A percentile compares a stretch with the other conserved stretches of the same genome.
These are phyloP conservation scores for Kalaharituber pfeilii DNA, from an alignment of 2,329 filamentous ascomycete genomes.

Conservation along the genomic window DNA sequence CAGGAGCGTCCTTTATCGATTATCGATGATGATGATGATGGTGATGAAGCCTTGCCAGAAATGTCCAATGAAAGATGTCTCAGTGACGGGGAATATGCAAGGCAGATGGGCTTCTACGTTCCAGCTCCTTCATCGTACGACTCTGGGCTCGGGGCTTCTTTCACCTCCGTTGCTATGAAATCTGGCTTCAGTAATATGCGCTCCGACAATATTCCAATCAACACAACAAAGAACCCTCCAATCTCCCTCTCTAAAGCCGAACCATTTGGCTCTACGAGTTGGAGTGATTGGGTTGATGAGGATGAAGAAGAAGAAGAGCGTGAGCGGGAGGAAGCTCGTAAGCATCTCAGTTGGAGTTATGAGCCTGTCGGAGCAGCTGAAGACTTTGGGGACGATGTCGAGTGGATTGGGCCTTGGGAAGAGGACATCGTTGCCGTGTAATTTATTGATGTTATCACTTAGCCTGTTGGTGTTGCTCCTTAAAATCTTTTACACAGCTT, in stretches of 20 bases:
- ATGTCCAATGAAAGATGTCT: slow-evolving; percentile 19
- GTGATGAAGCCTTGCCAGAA: slow-evolving; percentile 28
- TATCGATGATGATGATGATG: slow-evolving; percentile 50
- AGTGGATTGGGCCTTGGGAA: slow-evolving; percentile 91
- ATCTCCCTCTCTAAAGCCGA: slow-evolving; percentile 14
- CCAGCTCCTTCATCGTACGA: slow-evolving; percentile 75
- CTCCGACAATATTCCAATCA: slow-evolving; percentile 41
- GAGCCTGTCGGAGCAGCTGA: slow-evolving; percentile 35
- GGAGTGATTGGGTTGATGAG: slow-evolving; percentile 97
- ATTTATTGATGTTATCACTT: slow-evolving; percentile 28
- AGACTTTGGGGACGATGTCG: slow-evolving; percentile 52
- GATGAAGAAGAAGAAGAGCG: slow-evolving; percentile 62
- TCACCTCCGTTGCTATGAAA: slow-evolving; percentile 51
- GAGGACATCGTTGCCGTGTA: slow-evolving; percentile 28
- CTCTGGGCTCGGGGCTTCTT: slow-evolving; percentile 63
- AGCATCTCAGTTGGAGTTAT: slow-evolving; percentile 54
- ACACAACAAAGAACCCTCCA: slow-evolving; percentile 43
- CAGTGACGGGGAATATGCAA: slow-evolving; percentile 47
- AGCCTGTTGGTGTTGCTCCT: no score
- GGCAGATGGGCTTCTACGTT: slow-evolving; percentile 37
- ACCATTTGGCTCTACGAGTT: slow-evolving; percentile 74
- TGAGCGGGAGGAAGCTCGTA: slow-evolving; percentile 42
- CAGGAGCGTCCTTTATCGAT: slow-evolving; percentile 68
- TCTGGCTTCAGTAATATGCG: slow-evolving; percentile 32
- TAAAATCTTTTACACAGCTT: no score